A percentile compares a stretch with the other conserved stretches of the same genome.
These are phyloP conservation scores for Rhizopus sp. DNA, from an alignment of 371 early-diverging fungal species.

Conservation along the genomic window DNA sequence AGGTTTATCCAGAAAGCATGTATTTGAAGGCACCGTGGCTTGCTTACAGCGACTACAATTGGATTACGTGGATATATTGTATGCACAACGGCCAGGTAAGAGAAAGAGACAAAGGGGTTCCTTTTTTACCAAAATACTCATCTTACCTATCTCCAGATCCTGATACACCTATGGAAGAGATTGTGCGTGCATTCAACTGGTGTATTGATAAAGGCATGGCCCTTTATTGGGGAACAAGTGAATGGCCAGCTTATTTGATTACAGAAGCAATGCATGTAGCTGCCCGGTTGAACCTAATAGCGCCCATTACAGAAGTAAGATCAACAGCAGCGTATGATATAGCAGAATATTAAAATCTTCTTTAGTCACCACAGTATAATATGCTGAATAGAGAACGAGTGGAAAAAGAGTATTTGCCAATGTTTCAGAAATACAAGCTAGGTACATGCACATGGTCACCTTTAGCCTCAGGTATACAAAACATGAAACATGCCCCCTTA, in stretches of 20 bases:
- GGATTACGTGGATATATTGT: constrained; percentile 82
- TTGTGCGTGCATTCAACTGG: constrained; percentile 85
- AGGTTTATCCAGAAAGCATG: constrained; percentile 85
- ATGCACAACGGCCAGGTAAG: constrained; percentile 80
- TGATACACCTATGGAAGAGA: constrained; percentile 80
- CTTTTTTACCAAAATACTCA: not conserved
- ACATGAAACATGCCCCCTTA: constrained; percentile 1
- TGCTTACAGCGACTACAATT: constrained; percentile 74
- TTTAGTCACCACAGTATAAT: constrained; percentile 87
- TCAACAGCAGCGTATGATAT: not conserved
- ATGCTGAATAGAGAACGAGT: constrained; percentile 83
- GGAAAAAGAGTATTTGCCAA: constrained; percentile 75
- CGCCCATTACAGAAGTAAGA: constrained; percentile 64
- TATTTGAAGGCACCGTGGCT: constrained; percentile 81
- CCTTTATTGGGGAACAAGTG: constrained; percentile 86
- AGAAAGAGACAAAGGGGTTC: not conserved
- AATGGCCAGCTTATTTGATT: constrained; percentile 84
- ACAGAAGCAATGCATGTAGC: constrained; percentile 79
- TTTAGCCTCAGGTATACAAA: constrained; percentile 64
- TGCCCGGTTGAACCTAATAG: constrained; percentile 64
- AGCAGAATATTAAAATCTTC: not conserved
- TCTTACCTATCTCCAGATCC: constrained; percentile 30
- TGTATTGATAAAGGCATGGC: constrained; percentile 84
- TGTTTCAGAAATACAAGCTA: constrained; percentile 70
- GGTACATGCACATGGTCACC: constrained; percentile 87